These are phyloP conservation scores for Nothophytophthora sp. DNA, from an alignment of 352 stramenopile species.

Conservation along the genomic window DNA sequence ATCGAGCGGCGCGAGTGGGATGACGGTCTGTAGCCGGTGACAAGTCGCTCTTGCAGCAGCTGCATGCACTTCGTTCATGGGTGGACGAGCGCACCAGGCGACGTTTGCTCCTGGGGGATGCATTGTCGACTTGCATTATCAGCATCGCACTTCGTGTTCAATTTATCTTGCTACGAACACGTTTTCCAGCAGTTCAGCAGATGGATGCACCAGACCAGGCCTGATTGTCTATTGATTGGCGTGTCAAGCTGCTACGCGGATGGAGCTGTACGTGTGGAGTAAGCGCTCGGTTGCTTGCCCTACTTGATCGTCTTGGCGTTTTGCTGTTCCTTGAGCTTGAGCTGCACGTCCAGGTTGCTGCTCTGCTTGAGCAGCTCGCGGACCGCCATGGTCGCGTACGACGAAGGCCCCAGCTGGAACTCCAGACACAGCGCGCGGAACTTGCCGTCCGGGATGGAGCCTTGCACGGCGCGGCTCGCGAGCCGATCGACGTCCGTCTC, in stretches of 20 bases:
- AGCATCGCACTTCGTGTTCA: conserved; percentile 4
- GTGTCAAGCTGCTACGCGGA: no score
- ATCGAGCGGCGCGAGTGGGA: conserved; percentile 77
- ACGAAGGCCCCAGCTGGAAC: conserved; percentile 84
- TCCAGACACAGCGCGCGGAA: conserved; percentile 74
- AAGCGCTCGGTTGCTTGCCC: no score
- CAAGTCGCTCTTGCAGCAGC: no score
- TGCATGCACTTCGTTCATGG: no score
- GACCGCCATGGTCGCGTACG: conserved; percentile 96
- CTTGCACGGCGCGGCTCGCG: conserved; percentile 25
- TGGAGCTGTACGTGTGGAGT: no score
- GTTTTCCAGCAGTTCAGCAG: conserved; percentile 1
- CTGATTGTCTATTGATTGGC: no score
- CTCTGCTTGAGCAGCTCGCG: conserved; percentile 95
- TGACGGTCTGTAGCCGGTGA: conserved; percentile 34
- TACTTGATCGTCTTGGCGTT: conserved; percentile 16
- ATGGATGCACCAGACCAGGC: no score
- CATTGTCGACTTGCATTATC: no score
- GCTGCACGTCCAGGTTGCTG: conserved; percentile 78
- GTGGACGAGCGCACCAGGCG: no score
- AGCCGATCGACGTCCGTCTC: conserved; percentile 93
- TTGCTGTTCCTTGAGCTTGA: conserved; percentile 51
- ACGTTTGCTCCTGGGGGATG: no score
- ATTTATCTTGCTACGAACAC: no score
- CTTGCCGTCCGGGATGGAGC: conserved; percentile 66